These are phyloP conservation scores for Tuber brumale DNA, from an alignment of 495 filamentous ascomycete genomes.

Conservation along the genomic window DNA sequence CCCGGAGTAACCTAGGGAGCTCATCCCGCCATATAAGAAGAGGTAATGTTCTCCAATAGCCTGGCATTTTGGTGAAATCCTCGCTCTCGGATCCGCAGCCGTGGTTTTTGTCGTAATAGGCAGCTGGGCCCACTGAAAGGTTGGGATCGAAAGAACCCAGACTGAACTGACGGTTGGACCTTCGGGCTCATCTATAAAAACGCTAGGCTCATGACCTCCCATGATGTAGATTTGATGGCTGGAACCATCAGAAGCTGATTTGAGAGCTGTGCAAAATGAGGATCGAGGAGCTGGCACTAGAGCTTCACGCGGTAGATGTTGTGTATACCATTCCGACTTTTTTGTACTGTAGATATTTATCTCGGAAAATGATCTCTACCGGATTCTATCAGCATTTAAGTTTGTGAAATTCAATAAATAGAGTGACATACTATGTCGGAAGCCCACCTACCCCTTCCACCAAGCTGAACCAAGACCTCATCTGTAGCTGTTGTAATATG, in stretches of 20 bases:
- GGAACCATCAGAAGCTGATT: conserved; percentile 15
- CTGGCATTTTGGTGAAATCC: conserved; percentile 7
- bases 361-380: conserved; percentile 9
- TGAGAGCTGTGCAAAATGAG: conserved; percentile 8
- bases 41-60: conserved; percentile 15
- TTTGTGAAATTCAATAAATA: neutral
- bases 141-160: conserved; percentile 19
- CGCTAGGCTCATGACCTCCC: neutral
- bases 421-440: neutral
- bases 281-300: conserved; percentile 5
- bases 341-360: conserved; percentile 21
- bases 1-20: neutral
- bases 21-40: conserved; percentile 18
- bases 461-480: conserved; percentile 15
- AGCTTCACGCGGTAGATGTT: neutral
- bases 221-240: conserved; percentile 16
- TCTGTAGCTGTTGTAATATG: conserved; percentile 6
- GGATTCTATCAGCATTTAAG: no score
- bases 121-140: conserved; percentile 16
- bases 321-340: conserved; percentile 14
- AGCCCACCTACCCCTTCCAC: neutral
- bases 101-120: neutral
- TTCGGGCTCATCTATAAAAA: neutral
- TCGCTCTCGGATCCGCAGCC: neutral
- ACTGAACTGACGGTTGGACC: neutral